phyloP scores from a whole-genome alignment of 495 filamentous ascomycete species.

The Annulohypoxylon stygium region DNA sequence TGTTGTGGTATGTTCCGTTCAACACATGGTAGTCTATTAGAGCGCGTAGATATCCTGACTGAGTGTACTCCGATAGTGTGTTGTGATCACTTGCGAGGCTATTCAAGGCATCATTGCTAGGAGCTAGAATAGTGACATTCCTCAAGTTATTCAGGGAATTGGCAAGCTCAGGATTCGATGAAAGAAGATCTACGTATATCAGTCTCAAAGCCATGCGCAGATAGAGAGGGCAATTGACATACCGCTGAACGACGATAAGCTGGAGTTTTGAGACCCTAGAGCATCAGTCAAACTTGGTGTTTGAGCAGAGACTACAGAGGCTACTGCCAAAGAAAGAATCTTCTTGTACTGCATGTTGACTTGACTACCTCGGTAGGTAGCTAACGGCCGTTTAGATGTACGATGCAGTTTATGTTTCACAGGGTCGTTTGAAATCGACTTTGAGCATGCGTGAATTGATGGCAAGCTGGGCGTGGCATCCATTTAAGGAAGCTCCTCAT shows the following conservation, averaged over 20 bases:
- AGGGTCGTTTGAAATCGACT: neutral
- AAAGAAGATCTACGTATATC: slow-evolving; percentile 53
- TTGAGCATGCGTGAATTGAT: neutral
- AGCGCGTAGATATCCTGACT: slow-evolving; percentile 59
- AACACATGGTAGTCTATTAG: slow-evolving; percentile 76
- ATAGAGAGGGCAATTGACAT: neutral
- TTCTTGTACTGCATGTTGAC: slow-evolving; percentile 56
- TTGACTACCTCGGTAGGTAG: neutral
- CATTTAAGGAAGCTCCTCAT: slow-evolving; percentile 21
- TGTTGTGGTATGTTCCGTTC: slow-evolving; percentile 63
- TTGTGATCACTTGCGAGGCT: slow-evolving; percentile 54
- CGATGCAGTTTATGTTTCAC: slow-evolving; percentile 6
- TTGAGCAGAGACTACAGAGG: slow-evolving; percentile 40
- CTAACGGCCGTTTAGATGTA: neutral
- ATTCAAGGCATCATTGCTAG: slow-evolving; percentile 69
- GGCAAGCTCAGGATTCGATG: slow-evolving; percentile 56
- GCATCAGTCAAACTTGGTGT: slow-evolving; percentile 56
- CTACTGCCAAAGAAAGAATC: slow-evolving; percentile 46
- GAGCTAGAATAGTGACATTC: slow-evolving; percentile 75
- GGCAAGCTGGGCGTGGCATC: neutral
- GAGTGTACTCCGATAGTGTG: slow-evolving; percentile 43
- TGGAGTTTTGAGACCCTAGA: slow-evolving; percentile 54
- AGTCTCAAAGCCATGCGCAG: neutral
- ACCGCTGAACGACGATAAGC: slow-evolving; percentile 59
- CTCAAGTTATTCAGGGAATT: slow-evolving; percentile 55